These are phyloP conservation scores for Fonsecaea pedrosoi DNA, from an alignment of 2,329 filamentous ascomycete genomes.

Conservation along the genomic window DNA sequence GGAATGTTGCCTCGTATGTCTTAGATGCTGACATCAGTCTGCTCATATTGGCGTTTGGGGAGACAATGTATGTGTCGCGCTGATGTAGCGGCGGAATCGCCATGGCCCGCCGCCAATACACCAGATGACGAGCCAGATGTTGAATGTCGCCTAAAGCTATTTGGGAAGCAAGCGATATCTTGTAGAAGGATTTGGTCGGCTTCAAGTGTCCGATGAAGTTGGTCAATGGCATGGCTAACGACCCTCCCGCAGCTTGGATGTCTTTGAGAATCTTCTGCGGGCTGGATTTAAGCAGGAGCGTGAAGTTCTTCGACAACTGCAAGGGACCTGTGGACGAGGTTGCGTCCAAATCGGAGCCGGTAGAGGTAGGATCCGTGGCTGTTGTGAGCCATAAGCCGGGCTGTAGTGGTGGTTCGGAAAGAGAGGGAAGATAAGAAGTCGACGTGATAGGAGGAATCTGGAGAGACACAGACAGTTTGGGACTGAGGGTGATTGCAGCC, in stretches of 20 bases:
- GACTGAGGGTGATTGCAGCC: constrained; percentile 70
- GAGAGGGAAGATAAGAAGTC: constrained; percentile 73
- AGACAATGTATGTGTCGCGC: constrained; percentile 88
- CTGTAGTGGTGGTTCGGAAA: constrained; percentile 67
- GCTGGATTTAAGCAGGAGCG: constrained; percentile 82
- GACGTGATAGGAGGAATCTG: constrained; percentile 70
- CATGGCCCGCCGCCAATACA: constrained; percentile 93
- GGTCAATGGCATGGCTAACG: constrained; percentile 76
- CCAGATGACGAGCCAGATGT: constrained; percentile 87
- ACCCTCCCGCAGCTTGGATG: constrained; percentile 72
- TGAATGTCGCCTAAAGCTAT: constrained; percentile 82
- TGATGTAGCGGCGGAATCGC: constrained; percentile 89
- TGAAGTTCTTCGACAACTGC: constrained; percentile 83
- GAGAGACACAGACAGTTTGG: constrained; percentile 60
- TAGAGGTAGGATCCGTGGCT: constrained; percentile 74
- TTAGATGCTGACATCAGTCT: constrained; percentile 72
- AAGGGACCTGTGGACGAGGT: constrained; percentile 56
- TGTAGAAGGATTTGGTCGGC: constrained; percentile 73
- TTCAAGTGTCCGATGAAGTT: constrained; percentile 69
- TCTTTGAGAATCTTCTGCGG: constrained; percentile 78
- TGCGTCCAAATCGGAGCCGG: constrained; percentile 52
- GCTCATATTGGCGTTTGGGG: constrained; percentile 81
- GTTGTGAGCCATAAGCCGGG: constrained; percentile 87
- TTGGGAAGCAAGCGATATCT: constrained; percentile 65
- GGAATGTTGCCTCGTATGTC: constrained; percentile 79